Evolutionary conservation across 306 rosid species (phyloP).

Genomic region (Senna tora): DNA sequence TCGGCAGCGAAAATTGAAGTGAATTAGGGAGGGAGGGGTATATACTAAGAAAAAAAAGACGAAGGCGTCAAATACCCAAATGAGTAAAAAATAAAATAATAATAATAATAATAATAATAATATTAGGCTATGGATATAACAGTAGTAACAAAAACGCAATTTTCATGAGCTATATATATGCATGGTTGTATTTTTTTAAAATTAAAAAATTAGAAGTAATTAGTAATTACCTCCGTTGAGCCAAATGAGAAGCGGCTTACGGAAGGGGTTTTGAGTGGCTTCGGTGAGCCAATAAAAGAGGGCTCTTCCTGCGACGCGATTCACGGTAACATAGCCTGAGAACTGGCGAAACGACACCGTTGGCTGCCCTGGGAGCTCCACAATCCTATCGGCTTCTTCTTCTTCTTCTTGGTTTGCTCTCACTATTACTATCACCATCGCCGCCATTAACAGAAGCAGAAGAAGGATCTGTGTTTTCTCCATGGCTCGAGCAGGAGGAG

Average conservation of each 20-base stretch:
- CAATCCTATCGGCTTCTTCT: conserved; percentile 70
- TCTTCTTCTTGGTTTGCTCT: conserved; percentile 33
- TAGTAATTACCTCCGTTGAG: conserved; percentile 99
- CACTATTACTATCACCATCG: too few relatives aligned
- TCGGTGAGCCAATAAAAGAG: conserved; percentile 99
- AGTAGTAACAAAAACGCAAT: too few relatives aligned
- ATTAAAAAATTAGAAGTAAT: too few relatives aligned
- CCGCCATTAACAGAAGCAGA: conserved; percentile 30
- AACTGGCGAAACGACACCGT: conserved; percentile 75
- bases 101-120: neutral
- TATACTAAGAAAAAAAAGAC: neutral
- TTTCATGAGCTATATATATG: too few relatives aligned
- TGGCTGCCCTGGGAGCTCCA: conserved; percentile 86
- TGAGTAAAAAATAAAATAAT: too few relatives aligned
- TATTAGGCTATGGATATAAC: conserved; percentile 42
- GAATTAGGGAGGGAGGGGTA: neutral
- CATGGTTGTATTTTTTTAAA: too few relatives aligned
- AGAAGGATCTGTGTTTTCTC: conserved; percentile 51
- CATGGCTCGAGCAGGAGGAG: conserved; percentile 33
- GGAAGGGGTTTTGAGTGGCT: conserved; percentile 56
- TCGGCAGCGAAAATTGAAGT: conserved; percentile 38
- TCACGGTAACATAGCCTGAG: conserved; percentile 92
- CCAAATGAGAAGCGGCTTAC: conserved; percentile 87
- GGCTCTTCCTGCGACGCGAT: conserved; percentile 77
- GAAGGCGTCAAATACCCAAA: neutral